phyloP scores from a whole-genome alignment of 208 protist genomes.

The Endotrypanum monterogeii region DNA sequence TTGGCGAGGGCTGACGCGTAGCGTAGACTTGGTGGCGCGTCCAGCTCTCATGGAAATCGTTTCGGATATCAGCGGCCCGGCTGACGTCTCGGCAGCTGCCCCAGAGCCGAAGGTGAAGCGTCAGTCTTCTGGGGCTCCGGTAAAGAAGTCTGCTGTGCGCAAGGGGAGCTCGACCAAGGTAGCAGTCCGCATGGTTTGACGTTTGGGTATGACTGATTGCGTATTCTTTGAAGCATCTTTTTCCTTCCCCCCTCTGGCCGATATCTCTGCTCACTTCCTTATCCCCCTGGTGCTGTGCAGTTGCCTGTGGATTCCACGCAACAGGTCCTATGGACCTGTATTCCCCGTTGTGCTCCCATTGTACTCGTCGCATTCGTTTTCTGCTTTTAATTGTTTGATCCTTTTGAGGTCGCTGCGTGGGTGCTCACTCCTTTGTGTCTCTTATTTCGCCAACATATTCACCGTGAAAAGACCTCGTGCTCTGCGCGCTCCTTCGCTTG shows the following conservation, averaged over 20 bases:
- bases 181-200: neutral
- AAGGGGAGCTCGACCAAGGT: neutral
- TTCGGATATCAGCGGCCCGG: constrained; percentile 9
- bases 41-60: constrained; percentile 17
- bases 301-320: neutral
- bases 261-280: neutral
- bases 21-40: constrained; percentile 1
- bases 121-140: neutral
- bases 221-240: neutral
- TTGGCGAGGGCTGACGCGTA: constrained; percentile 25
- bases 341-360: too few species aligned
- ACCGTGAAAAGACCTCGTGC: too few species aligned
- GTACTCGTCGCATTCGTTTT: too few species aligned
- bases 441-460: too few species aligned
- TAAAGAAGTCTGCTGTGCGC: neutral
- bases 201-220: neutral
- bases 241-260: neutral
- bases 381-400: too few species aligned
- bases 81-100: neutral
- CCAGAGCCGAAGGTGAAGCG: neutral
- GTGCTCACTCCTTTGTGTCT: too few species aligned
- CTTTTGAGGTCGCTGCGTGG: too few species aligned
- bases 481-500: too few species aligned
- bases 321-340: neutral
- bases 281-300: neutral